Evolutionary conservation across 805 yeast genomes (phyloP), one percentile per base, ranked within the genome.

Genomic region (Nakazawaea ambrosiae): DNA sequence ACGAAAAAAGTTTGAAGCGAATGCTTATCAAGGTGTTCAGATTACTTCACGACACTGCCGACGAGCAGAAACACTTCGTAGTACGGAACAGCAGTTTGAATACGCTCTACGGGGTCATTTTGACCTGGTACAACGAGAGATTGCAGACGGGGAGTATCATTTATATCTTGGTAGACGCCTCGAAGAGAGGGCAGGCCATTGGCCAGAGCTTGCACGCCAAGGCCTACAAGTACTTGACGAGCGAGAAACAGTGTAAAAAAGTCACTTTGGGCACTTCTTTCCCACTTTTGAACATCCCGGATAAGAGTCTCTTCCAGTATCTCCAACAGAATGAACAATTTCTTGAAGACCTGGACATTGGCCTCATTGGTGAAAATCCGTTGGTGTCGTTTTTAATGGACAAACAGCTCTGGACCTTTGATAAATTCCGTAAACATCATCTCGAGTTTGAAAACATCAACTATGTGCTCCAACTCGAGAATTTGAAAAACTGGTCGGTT

Each of bases 1-100:
- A 40, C 44, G 49, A 30, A n/a, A 17, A 10, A 43, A 48, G 6
- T 43, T 48, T 4, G 28, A 47, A 36, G 49, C 40, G 20, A 42
- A 47, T 14, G 46, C 46, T 36, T 36, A 39, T 27, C 2, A 45
- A 45, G 26, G 20, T 55, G 2, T 45, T 41, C 16, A 45, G 44
- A 8, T 36, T 53, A 24, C 41, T 53, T 34, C 31, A 34, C 17
- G 47, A 45, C 3, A 39, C 55, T 7, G 34, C 50, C 7, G 55
- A 55, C 11, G 43, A 48, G 1, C 71, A 66, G 37, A 65, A 61
- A 39, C 71, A 73, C 50, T 75, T 75, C 53, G 71, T 76, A 27
- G 75, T 75, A 20, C 57, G 79, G 38, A 76, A 77, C 51, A 68
- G 80, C 7, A 63, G 75, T 15, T 61, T 73, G 37, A 73, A 74